Conservation (phyloP, 2,329 filamentous ascomycete genomes). For the Colletotrichum liriopes region DNA sequence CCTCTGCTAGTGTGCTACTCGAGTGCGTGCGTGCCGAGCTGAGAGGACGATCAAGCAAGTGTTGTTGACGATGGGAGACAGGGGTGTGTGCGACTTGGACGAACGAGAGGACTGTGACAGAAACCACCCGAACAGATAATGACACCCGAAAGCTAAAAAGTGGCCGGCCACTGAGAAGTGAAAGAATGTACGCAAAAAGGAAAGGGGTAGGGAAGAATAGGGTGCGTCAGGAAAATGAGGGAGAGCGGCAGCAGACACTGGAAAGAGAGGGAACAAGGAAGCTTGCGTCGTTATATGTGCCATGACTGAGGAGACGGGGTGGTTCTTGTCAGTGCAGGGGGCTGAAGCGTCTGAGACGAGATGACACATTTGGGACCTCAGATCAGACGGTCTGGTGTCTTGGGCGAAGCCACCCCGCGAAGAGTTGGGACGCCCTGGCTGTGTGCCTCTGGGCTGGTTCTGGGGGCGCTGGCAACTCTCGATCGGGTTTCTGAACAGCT, state of each 20-base stretch:
- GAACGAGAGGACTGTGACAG: slow-evolving; percentile 25
- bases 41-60: neutral
- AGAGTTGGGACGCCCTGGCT: slow-evolving; percentile 13
- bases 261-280: slow-evolving; percentile 17
- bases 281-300: slow-evolving; percentile 33
- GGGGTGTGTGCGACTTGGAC: neutral
- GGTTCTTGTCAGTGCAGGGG: slow-evolving; percentile 27
- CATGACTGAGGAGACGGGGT: neutral
- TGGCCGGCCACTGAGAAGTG: slow-evolving; percentile 43
- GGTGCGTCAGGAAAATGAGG: slow-evolving; percentile 17
- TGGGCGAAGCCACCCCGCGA: slow-evolving; percentile 24
- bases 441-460: neutral
- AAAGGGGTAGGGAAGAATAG: slow-evolving; percentile 6
- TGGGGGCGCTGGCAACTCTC: neutral
- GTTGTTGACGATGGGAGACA: neutral
- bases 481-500: neutral
- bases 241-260: slow-evolving; percentile 18
- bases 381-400: slow-evolving; percentile 44
- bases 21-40: neutral
- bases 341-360: slow-evolving; percentile 42
- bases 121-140: slow-evolving; percentile 14
- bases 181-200: slow-evolving; percentile 14
- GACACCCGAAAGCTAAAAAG: slow-evolving; percentile 27
- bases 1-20: neutral
- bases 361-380: slow-evolving; percentile 43